Evolutionary conservation across 2,329 filamentous ascomycete species (phyloP).

Genomic region (Pseudovirgaria hyperparasitica): DNA sequence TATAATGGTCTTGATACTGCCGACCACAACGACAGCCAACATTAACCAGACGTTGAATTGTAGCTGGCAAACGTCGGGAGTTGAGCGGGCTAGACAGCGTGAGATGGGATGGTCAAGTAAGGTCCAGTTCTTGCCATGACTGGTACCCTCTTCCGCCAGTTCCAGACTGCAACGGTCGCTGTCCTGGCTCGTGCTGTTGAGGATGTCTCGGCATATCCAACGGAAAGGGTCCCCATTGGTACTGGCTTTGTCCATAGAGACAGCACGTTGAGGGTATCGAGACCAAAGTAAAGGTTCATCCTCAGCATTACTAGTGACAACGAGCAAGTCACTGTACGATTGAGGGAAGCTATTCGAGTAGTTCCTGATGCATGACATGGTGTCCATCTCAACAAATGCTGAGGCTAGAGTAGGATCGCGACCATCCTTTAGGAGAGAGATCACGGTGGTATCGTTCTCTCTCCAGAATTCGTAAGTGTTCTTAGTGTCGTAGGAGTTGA

Average conservation of each 20-base stretch:
- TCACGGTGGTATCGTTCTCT: constrained; percentile 3
- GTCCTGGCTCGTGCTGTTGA: constrained; percentile 1
- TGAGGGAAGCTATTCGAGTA: constrained; percentile 7
- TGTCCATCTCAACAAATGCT: constrained; percentile 3
- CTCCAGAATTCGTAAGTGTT: constrained; percentile 3
- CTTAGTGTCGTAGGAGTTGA: too few species aligned
- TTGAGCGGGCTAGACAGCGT: constrained; percentile 7
- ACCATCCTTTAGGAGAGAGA: constrained; percentile 6
- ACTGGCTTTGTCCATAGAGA: constrained; percentile 5
- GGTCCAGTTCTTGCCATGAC: constrained; percentile 8
- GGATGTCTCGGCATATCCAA: constrained; percentile 8
- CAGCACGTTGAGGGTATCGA: constrained; percentile 7
- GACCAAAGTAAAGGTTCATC: constrained; percentile 6
- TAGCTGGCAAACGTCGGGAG: constrained; percentile 8
- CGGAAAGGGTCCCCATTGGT: constrained; percentile 8
- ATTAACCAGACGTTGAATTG: constrained; percentile 11
- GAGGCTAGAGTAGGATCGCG: constrained; percentile 3
- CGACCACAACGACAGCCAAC: constrained; percentile 8
- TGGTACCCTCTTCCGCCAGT: constrained; percentile 1
- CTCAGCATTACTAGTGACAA: constrained; percentile 5
- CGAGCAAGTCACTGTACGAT: constrained; percentile 6
- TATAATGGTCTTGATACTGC: constrained; percentile 8
- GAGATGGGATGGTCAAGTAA: constrained; percentile 7
- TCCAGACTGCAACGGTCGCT: constrained; percentile 4
- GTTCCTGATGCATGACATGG: constrained; percentile 5